These are phyloP conservation scores for Leptographium galeiforme DNA, from an alignment of 2,329 filamentous ascomycete species.

Conservation along the genomic window DNA sequence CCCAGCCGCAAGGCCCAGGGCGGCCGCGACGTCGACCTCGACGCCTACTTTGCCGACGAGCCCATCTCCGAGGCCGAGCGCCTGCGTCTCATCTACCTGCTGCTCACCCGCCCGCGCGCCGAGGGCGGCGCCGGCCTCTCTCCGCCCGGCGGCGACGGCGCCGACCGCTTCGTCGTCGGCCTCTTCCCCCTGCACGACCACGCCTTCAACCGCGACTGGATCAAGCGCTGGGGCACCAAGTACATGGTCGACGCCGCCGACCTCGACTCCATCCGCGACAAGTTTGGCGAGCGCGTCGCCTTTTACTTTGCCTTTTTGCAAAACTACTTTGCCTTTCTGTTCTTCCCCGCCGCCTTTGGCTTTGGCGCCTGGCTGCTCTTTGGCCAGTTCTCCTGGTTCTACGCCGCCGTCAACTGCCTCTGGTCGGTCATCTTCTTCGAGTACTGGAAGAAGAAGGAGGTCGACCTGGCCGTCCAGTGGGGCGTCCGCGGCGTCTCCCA, in stretches of 20 bases:
- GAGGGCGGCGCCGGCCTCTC: slow-evolving; percentile 64
- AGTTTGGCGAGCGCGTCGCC: slow-evolving; percentile 55
- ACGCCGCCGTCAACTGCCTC: slow-evolving; percentile 51
- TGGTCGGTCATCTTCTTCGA: slow-evolving; percentile 66
- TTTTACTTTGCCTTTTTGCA: slow-evolving; percentile 80
- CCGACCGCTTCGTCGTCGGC: slow-evolving; percentile 40
- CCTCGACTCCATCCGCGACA: slow-evolving; percentile 56
- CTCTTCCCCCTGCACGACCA: slow-evolving; percentile 72
- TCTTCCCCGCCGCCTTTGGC: slow-evolving; percentile 56
- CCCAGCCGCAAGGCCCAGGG: slow-evolving; percentile 26
- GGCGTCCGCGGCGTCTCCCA: slow-evolving; percentile 53
- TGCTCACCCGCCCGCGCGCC: slow-evolving; percentile 60
- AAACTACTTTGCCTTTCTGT: slow-evolving; percentile 57
- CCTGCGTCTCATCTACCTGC: slow-evolving; percentile 72
- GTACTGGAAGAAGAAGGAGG: slow-evolving; percentile 66
- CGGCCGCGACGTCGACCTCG: slow-evolving; percentile 31
- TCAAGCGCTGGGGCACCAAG: slow-evolving; percentile 61
- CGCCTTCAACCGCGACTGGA: slow-evolving; percentile 59
- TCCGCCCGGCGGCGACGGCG: slow-evolving; percentile 28
- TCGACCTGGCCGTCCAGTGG: slow-evolving; percentile 61
- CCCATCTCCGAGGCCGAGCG: slow-evolving; percentile 80
- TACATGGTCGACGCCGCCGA: slow-evolving; percentile 52
- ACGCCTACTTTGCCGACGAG: slow-evolving; percentile 53
- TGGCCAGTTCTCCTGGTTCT: slow-evolving; percentile 56
- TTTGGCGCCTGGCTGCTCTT: slow-evolving; percentile 55